Base-by-base conservation (phyloP, 1,139 yeast species). In the Scheffersomyces titani region DNA sequence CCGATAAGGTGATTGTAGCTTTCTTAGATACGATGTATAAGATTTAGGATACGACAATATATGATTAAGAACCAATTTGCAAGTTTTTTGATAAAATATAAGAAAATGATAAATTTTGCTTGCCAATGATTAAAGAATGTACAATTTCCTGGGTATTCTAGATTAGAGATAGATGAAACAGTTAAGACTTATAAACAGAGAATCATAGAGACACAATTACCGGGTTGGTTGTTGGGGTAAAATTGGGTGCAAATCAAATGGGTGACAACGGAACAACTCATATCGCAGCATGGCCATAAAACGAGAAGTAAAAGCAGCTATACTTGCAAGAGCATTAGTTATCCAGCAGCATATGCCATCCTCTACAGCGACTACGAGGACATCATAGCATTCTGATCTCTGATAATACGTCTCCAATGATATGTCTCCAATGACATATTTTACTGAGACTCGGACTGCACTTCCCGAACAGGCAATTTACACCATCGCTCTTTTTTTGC, bases 1-100 rank as follows among this genome's bases (percentile, higher is more conserved):
- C 93, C 3, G 96, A 89, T 59, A 79, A 82, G 57, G 73, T 93
- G 24, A 89, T 93, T 52, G 88, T 84, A 24, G 94, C 89, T 0
- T 94, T 92, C 68, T 74, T 93, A 52, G 97, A 94, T 70, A 81
- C 91, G 16, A 70, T 94, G 53, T 94, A 90, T 70, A 87, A 88
- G 62, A 63, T 73, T 19, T 72, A 51, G 48, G 45, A 30, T 30
- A 36, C 5, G 50, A 51, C 52, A 48, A 50, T 52, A 21, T 48
- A 51, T 51, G 44, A 50, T 52, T 19, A 60, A 51, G 30, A 49
- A 49, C 9, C 40, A 30, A 30, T 30, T 30, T 30, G 16, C 3
- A 30, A 30, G 40, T 11, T 30, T 30, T 30, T 30, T 30, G 40
- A 30, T 21, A 18, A 7, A 50, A n/a, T 19, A 16, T 51, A 50